These are phyloP conservation scores for Lasiosphaeria ovina DNA, from an alignment of 495 filamentous ascomycete species.

Conservation along the genomic window DNA sequence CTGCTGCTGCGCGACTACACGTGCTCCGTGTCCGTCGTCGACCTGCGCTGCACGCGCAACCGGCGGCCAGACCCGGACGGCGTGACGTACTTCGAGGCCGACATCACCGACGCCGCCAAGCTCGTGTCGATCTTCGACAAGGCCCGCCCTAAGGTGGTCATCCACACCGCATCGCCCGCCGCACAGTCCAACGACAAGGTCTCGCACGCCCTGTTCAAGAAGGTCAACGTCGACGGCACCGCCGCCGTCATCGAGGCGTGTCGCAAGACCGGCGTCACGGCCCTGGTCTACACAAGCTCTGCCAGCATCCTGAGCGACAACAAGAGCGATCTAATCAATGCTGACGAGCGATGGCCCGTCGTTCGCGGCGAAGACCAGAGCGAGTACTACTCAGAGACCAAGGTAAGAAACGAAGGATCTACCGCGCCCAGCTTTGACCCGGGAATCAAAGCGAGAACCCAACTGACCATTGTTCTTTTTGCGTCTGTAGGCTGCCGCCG, in stretches of 20 bases:
- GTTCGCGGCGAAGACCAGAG: slow-evolving; percentile 66
- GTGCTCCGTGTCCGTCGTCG: slow-evolving; percentile 74
- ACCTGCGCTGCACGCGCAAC: slow-evolving; percentile 75
- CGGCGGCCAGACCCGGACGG: slow-evolving; percentile 63
- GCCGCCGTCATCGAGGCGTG: slow-evolving; percentile 73
- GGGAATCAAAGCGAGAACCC: not conserved
- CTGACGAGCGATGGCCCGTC: slow-evolving; percentile 82
- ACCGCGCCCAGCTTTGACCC: not conserved
- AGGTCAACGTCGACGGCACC: slow-evolving; percentile 93
- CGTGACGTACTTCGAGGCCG: slow-evolving; percentile 77
- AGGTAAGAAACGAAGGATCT: slow-evolving; percentile 48
- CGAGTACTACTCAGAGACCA: slow-evolving; percentile 91
- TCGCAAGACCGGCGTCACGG: slow-evolving; percentile 75
- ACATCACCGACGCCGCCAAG: slow-evolving; percentile 73
- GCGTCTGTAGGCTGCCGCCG: slow-evolving; percentile 72
- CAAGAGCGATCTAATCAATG: slow-evolving; percentile 77
- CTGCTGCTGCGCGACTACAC: slow-evolving; percentile 54
- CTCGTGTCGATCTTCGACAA: slow-evolving; percentile 65
- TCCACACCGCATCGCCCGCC: slow-evolving; percentile 87
- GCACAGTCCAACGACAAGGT: slow-evolving; percentile 46
- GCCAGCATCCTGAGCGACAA: slow-evolving; percentile 85
- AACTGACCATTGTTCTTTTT: not conserved
- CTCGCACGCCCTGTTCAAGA: slow-evolving; percentile 62
- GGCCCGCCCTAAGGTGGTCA: slow-evolving; percentile 80
- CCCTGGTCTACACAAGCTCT: slow-evolving; percentile 91